phyloP scores from a whole-genome alignment of 2,329 filamentous ascomycete genomes.

The Paracoccidioides brasiliensis region DNA sequence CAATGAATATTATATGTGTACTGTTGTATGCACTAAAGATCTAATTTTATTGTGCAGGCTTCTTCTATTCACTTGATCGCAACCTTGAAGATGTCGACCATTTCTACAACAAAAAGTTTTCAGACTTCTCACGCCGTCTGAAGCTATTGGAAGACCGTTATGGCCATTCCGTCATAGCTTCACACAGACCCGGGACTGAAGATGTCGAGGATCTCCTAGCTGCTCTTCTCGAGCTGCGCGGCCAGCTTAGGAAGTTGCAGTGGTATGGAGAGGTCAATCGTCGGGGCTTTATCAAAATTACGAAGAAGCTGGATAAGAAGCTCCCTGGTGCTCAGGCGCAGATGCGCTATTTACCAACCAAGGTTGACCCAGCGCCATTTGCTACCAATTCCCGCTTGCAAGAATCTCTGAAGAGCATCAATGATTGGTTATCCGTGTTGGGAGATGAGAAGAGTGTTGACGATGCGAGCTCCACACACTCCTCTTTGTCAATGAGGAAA shows the following conservation, averaged over 20 bases:
- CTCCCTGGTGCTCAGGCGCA: slow-evolving; percentile 63
- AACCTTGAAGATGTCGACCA: slow-evolving; percentile 93
- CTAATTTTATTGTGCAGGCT: slow-evolving; percentile 46
- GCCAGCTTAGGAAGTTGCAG: slow-evolving; percentile 77
- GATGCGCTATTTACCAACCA: slow-evolving; percentile 74
- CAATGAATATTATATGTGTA: not conserved
- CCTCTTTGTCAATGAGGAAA: slow-evolving; percentile 58
- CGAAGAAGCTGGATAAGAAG: slow-evolving; percentile 97
- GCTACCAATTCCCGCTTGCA: slow-evolving; percentile 56
- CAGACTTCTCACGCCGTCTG: slow-evolving; percentile 69
- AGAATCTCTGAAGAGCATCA: slow-evolving; percentile 55
- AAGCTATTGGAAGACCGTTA: slow-evolving; percentile 81
- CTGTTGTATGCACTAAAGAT: not conserved
- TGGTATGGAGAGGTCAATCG: slow-evolving; percentile 98
- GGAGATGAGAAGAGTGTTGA: slow-evolving; percentile 62
- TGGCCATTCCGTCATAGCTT: slow-evolving; percentile 56
- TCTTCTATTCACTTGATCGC: slow-evolving; percentile 92
- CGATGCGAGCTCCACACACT: slow-evolving; percentile 58
- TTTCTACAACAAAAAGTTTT: slow-evolving; percentile 94
- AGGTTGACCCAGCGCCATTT: slow-evolving; percentile 80
- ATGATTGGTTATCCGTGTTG: slow-evolving; percentile 78
- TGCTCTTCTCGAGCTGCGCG: slow-evolving; percentile 75
- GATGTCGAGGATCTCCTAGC: slow-evolving; percentile 86
- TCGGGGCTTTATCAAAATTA: slow-evolving; percentile 92
- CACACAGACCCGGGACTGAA: slow-evolving; percentile 66